Base-by-base conservation (phyloP, 305 asterid species). In the Caryopteris hybrid region DNA sequence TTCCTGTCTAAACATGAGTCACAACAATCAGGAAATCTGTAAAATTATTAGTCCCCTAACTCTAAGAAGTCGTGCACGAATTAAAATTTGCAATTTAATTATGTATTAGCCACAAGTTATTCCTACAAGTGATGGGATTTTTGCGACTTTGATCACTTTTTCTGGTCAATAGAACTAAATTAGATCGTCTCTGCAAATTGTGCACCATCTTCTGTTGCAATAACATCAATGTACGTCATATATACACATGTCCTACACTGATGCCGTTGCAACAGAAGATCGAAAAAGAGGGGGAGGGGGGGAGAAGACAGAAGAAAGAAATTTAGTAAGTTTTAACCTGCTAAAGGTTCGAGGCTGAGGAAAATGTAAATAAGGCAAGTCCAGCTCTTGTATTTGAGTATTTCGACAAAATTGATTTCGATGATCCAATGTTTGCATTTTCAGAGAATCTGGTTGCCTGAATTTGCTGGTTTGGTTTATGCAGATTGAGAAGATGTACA, bases 261-360 rank as follows among this genome's bases (percentile, higher is more conserved):
- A n/a, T n/a, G n/a, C n/a, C n/a, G 5, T 27, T 27, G 33, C 33
- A 27, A 5, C 33, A 5, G 5, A 5, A 2, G 3, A 27, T 2
- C 3, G 33, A 27, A 5, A 27, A 27, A 27, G 33, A 27, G 5
- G 5, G 5, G 5, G 33, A 27, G n/a, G 68, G 33, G 60, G 20
- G 29, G 48, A 68, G 42, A 50, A 23, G 0, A 42, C 0, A 10
- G 5, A 33, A 16, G 0, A 50, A 27, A 29, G 36, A 31, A 58
- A 8, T 27, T 4, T 12, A 10, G 27, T 6, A 0, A 39, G 0
- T 14, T 21, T 46, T 54, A 74, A 87, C 98, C 96, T 87, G 80
- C 60, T 67, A 57, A 83, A 91, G n/a, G 90, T 84, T 70, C 75
- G 50, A 18, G 95, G 96, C 29, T 70, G 29, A 11, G 98, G 98